Evolutionary conservation across 257 asterid genomes (phyloP).

Genomic region (Prunella vulgaris): DNA sequence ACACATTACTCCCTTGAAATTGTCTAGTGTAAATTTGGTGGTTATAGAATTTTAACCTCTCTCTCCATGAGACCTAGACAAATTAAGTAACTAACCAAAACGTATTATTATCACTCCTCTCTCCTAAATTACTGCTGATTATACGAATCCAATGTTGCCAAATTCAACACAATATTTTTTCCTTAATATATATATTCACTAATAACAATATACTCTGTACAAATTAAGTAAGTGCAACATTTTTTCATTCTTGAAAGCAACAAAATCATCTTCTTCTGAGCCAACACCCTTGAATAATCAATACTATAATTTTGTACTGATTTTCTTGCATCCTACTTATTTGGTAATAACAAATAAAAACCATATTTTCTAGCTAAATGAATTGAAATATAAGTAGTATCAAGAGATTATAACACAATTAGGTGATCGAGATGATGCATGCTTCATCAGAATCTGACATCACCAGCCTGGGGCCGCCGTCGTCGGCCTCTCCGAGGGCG

Average conservation of each 20-base stretch:
- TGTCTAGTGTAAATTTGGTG: background rate
- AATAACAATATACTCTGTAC: background rate
- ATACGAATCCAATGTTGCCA: conserved; percentile 6
- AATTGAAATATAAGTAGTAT: no score
- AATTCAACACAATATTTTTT: background rate
- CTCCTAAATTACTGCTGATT: conserved; percentile 16
- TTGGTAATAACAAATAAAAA: background rate
- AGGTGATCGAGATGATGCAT: conserved; percentile 39
- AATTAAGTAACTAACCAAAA: no score
- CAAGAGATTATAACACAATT: no score
- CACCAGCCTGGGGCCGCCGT: conserved; percentile 34
- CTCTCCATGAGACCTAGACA: background rate
- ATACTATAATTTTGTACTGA: background rate
- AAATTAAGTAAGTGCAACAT: background rate
- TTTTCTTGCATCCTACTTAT: background rate
- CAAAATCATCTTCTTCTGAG: background rate
- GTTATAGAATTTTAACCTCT: conserved; percentile 1
- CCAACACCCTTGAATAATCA: background rate
- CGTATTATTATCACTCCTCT: background rate
- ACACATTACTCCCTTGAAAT: background rate
- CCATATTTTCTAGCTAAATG: no score
- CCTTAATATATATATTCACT: background rate
- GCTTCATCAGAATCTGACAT: conserved; percentile 41
- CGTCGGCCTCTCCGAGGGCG: conserved; percentile 42
- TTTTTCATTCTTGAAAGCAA: background rate